Percentiles rank a stretch among this genome's conserved stretches.
phyloP scores from a whole-genome alignment of 2,329 filamentous ascomycete genomes.

The Apiospora arundinis region DNA sequence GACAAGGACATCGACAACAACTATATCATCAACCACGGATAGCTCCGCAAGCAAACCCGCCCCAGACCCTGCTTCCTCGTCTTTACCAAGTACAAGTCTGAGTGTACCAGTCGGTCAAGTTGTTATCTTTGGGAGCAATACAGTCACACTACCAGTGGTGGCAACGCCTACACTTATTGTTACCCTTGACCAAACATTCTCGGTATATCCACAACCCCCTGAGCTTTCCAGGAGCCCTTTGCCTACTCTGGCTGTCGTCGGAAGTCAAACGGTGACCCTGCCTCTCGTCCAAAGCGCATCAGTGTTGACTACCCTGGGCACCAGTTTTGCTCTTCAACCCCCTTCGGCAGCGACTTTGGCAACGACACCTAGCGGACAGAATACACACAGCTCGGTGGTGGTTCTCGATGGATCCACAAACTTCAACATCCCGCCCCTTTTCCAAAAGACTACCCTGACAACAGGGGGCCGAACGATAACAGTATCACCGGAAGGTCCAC shows the following conservation, averaged over 20 bases:
- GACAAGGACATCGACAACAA: not conserved
- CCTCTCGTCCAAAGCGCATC: not conserved
- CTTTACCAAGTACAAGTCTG: not conserved
- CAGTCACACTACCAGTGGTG: not conserved
- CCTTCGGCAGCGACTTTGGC: not conserved
- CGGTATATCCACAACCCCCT: not conserved
- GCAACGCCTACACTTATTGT: not conserved
- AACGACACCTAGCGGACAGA: not conserved
- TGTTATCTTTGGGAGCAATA: not conserved
- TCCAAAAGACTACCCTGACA: not conserved
- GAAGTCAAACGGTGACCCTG: not conserved
- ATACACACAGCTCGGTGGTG: not conserved
- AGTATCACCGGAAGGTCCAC: not conserved
- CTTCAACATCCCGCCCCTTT: not conserved
- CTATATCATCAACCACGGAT: too few species aligned
- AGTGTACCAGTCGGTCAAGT: not conserved
- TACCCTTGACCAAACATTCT: not conserved
- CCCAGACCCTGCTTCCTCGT: not conserved
- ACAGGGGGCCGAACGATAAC: not conserved
- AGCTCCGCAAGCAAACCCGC: too few species aligned
- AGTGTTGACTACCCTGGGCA: not conserved
- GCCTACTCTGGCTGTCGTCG: not conserved
- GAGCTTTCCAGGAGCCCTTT: not conserved
- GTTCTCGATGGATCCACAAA: not conserved
- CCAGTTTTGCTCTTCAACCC: not conserved